phyloP scores from a whole-genome alignment of 78 protist species.

The Diacronema lutheri region DNA sequence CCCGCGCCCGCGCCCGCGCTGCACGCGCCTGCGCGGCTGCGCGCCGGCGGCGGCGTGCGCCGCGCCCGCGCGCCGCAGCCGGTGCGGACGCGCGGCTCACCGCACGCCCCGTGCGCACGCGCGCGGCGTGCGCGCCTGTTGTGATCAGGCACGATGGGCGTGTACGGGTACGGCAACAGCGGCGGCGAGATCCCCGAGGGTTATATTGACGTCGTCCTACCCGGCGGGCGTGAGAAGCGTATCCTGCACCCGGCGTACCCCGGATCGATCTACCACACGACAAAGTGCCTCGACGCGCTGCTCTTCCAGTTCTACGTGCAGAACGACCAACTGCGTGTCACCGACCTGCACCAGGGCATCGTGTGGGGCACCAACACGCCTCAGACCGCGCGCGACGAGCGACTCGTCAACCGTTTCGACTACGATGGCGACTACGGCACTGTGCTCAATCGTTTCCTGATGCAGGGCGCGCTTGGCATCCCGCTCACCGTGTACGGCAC shows the following conservation, averaged over 20 bases:
- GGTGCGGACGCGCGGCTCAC: too few species aligned
- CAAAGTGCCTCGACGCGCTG: slow-evolving; percentile 48
- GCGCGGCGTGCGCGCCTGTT: not conserved
- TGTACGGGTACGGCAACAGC: slow-evolving; percentile 33
- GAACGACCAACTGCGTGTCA: slow-evolving; percentile 46
- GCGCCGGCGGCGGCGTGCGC: too few species aligned
- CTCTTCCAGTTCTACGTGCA: slow-evolving; percentile 46
- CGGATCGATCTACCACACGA: slow-evolving; percentile 49
- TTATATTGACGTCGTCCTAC: slow-evolving; percentile 27
- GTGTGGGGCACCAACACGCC: not conserved
- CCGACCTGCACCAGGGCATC: slow-evolving; percentile 44
- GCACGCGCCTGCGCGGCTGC: too few species aligned
- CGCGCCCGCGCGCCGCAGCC: too few species aligned
- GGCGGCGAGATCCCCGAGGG: slow-evolving; percentile 48
- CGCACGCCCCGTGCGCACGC: too few species aligned
- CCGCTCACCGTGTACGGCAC: slow-evolving; percentile 50
- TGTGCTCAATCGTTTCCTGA: slow-evolving; percentile 51
- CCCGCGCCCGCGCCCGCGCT: too few species aligned
- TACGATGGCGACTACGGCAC: slow-evolving; percentile 53
- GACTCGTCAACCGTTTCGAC: slow-evolving; percentile 42
- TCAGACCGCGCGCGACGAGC: slow-evolving; percentile 28
- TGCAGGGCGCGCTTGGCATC: slow-evolving; percentile 38
- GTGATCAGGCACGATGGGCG: slow-evolving; percentile 49
- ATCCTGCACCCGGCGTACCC: slow-evolving; percentile 49
- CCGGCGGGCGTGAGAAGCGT: not conserved